Conservation (phyloP, 148 eudicot genomes). For the Fagopyrum tataricum region DNA sequence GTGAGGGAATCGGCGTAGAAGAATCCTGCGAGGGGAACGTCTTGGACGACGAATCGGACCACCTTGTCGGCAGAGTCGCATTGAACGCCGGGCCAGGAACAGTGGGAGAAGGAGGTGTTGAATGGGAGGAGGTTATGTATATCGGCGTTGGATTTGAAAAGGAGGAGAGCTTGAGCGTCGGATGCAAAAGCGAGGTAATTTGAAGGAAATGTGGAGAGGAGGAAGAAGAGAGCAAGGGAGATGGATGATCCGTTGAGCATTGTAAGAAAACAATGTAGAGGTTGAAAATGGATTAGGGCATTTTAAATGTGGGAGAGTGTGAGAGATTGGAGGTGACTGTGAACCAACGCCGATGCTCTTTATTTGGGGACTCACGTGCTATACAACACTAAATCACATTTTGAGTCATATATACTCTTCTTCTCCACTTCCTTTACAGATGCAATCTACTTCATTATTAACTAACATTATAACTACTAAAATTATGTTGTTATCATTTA, state of each 20-base stretch:
- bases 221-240: not conserved
- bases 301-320: not conserved
- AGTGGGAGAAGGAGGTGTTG: not conserved
- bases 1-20: conserved; percentile 1
- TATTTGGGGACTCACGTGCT: not conserved
- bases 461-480: too few species aligned
- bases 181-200: not conserved
- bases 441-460: too few species aligned
- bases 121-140: conserved; percentile 4
- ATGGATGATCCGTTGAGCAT: not conserved
- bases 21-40: not conserved
- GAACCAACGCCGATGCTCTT: not conserved
- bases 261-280: not conserved
- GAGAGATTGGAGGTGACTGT: not conserved
- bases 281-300: not conserved
- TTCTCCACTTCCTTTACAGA: not conserved
- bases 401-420: conserved; percentile 1
- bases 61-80: not conserved
- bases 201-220: not conserved
- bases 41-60: not conserved
- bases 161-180: conserved; percentile 11
- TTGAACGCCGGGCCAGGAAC: conserved; percentile 11
- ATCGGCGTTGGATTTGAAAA: conserved; percentile 13
- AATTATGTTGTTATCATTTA: too few species aligned
- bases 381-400: not conserved